Evolutionary conservation across 2,329 filamentous ascomycete genomes (phyloP).

Genomic region (Colletotrichum melonis): DNA sequence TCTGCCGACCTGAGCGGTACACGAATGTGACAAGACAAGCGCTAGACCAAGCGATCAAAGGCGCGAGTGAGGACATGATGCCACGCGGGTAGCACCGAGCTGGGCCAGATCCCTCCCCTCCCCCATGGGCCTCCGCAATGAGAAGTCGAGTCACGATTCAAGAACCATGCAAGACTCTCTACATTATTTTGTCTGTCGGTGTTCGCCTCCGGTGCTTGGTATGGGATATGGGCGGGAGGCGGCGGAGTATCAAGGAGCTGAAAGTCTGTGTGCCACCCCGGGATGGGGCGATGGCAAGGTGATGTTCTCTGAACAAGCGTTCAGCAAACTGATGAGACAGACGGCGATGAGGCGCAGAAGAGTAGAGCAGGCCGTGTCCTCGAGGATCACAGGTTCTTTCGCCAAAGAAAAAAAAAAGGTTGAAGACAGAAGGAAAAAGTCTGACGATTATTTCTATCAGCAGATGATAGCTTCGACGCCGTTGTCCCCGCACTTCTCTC

Average conservation of each 20-base stretch:
- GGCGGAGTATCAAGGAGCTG: not conserved
- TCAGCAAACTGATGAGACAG: conserved; percentile 4
- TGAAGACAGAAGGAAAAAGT: conserved; percentile 3
- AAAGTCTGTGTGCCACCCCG: not conserved
- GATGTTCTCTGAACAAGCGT: conserved; percentile 4
- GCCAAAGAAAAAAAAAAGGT: not conserved
- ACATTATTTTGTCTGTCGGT: not conserved
- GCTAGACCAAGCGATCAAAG: conserved; percentile 24
- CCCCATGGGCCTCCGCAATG: not conserved
- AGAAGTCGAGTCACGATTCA: not conserved
- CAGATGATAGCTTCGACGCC: conserved; percentile 33
- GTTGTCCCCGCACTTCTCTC: conserved; percentile 30
- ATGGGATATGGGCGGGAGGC: not conserved
- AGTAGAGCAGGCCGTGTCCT: not conserved
- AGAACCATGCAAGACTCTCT: not conserved
- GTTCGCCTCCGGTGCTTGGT: not conserved
- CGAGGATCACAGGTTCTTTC: not conserved
- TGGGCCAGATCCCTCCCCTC: not conserved
- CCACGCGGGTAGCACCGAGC: not conserved
- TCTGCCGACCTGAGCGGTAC: not conserved
- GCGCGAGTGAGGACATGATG: not conserved
- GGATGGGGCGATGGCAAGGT: conserved; percentile 19
- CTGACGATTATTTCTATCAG: conserved; percentile 34
- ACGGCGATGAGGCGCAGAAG: conserved; percentile 6
- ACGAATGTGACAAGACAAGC: not conserved